Evolutionary conservation across 495 filamentous ascomycete genomes (phyloP), one percentile per base, ranked within the genome.

Genomic region (Tuber microsphaerosporum): DNA sequence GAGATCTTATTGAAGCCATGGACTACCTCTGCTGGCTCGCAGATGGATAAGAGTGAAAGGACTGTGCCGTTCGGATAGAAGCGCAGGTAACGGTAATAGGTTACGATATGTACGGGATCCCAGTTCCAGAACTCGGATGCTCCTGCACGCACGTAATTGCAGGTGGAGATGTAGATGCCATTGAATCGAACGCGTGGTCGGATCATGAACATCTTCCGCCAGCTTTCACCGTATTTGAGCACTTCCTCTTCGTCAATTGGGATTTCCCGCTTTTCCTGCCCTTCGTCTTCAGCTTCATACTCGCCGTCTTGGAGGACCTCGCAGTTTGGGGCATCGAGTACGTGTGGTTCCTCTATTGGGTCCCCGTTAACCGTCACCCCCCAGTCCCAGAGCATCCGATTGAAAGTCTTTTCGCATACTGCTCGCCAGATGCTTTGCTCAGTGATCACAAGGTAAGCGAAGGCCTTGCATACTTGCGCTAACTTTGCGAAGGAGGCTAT

Each of bases 61-160:
- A 88, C 89, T 1, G 91, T 90, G 39, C 95, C 95, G 84, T 97
- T 92, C 34, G 93, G 91, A 85, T 96, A 97, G 84, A 98, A 95
- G 19, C 95, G 91, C 0, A 99, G 87, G 83, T 98, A 99, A 51
- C 95, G 92, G 85, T 95, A 98, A 84, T 98, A 99, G 0, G 95
- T 99, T 48, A 99, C 94, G 72, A 97, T 97, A 81, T 94, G 94
- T 31, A 98, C 91, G 19, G 96, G 95, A 34, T n/a, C n/a, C n/a
- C n/a, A n/a, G 82, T 90, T 90, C 93, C 81, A 83, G 19, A 26
- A 69, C 10, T 81, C 78, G 10, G 81, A 82, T 80, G 90, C 90
- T 71, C 95, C 95, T 2, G 92, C 85, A 2, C 95, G 92, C 45
- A 91, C 89, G 84, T 99, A 99, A 85, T 98, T 98, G 70, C 97